Percentiles rank a stretch among this genome's conserved stretches.
phyloP scores from a whole-genome alignment of 352 stramenopile species.

The Globisporangium heterothallicum region DNA sequence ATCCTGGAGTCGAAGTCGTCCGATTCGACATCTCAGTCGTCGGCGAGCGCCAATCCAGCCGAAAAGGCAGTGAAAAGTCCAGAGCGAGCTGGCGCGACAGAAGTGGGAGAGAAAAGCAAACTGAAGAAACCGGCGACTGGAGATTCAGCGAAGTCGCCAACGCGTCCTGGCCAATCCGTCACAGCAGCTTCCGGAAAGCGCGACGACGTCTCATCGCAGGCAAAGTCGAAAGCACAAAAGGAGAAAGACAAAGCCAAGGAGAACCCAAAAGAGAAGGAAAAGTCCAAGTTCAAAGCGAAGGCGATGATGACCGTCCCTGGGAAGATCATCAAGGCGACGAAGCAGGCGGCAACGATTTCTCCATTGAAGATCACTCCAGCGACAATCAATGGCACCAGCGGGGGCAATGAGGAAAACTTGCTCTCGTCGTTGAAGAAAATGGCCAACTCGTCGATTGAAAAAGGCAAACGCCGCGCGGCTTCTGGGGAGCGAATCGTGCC shows the following conservation, averaged over 20 bases:
- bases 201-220: conserved; percentile 5
- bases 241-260: conserved; percentile 12
- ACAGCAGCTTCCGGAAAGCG: conserved; percentile 4
- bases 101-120: conserved; percentile 8
- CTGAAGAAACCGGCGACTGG: conserved; percentile 11
- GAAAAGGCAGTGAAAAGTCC: conserved; percentile 11
- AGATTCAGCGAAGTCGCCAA: not conserved
- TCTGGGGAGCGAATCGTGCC: conserved; percentile 24
- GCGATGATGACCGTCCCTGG: conserved; percentile 31
- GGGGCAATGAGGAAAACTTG: not conserved
- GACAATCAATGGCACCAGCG: not conserved
- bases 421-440: conserved; percentile 24
- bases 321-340: conserved; percentile 37
- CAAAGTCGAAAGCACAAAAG: conserved; percentile 1
- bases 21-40: conserved; percentile 3
- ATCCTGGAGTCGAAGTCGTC: conserved; percentile 23
- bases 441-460: conserved; percentile 25
- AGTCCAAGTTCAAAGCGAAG: conserved; percentile 21
- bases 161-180: not conserved
- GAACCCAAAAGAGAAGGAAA: conserved; percentile 15
- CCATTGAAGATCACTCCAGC: conserved; percentile 5
- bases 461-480: conserved; percentile 16
- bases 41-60: not conserved
- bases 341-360: conserved; percentile 15
- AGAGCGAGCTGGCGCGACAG: not conserved